Base-by-base conservation (phyloP, 306 rosid genomes). In the Acmispon strigosus region DNA sequence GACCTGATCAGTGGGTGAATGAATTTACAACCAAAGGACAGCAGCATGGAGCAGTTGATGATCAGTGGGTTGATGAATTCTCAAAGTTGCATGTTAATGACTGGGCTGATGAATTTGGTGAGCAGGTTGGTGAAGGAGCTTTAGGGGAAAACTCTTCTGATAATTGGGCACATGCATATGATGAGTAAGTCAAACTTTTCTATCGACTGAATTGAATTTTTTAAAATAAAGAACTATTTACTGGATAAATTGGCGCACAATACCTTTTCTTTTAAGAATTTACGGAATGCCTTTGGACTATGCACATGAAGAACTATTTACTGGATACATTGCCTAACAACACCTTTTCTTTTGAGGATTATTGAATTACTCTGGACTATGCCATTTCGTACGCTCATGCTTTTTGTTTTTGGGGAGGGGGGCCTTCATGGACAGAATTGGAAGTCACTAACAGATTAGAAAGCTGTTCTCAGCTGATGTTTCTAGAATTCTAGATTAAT, bases 41-140 rank as follows among this genome's bases (percentile, higher is more conserved):
- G 70, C 82, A 74, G 66, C 86, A 77, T 49, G 76, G 58, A 20
- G 45, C 88, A 48, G 84, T 63, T 66, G 86, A 91, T 82, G 92
- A 89, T 80, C 88, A 88, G 81, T 95, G 99, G 99, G 88, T 89
- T 45, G 73, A 86, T 77, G 96, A 95, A 62, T 95, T 95, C 81
- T 91, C 99, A 61, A 95, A 91, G 78, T 81, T 95, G 87, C 81
- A 87, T 41, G 84, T 95, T 7, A 60, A 87, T 69, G 97, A 89
- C 70, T 95, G 99, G 99, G 99, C 74, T 8, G 99, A 95, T 19
- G 97, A 95, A 75, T 95, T 89, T 79, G 96, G 87, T 37, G 87
- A 78, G 79, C 95, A 89, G 81, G 53, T 91, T 69, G 97, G 87
- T 65, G 88, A 88, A 74, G 96, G 90, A 76, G 85, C 81, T 69